These are phyloP conservation scores for Nicotiana rustica DNA, from an alignment of 305 asterid genomes.

Conservation along the genomic window DNA sequence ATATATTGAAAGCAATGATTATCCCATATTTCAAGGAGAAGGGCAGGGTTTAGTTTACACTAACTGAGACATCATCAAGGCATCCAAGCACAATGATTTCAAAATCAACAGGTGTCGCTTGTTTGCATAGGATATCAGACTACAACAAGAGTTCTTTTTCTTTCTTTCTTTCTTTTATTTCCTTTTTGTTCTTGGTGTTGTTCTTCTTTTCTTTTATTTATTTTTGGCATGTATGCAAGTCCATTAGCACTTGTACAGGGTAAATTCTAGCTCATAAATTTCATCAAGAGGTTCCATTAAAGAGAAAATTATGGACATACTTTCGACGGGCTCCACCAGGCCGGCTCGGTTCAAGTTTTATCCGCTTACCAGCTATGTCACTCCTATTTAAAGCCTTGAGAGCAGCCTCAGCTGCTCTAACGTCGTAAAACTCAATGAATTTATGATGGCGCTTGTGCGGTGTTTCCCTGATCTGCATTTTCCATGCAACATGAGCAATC, in stretches of 20 bases:
- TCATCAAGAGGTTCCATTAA: constrained; percentile 5
- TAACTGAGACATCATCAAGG: not conserved
- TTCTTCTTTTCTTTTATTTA: not conserved
- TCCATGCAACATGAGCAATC: constrained; percentile 28
- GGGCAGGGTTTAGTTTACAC: not conserved
- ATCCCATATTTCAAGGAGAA: not conserved
- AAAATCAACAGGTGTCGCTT: not conserved
- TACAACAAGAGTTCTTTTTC: not conserved
- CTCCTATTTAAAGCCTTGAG: constrained; percentile 91
- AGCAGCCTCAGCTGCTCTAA: constrained; percentile 97
- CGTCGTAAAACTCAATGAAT: constrained; percentile 94
- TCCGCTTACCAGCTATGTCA: constrained; percentile 96
- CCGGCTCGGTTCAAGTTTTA: constrained; percentile 97
- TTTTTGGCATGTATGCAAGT: not conserved
- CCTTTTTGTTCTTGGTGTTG: not conserved
- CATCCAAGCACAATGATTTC: constrained; percentile 4
- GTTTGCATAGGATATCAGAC: not conserved
- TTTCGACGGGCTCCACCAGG: constrained; percentile 98
- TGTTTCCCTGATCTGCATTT: constrained; percentile 90
- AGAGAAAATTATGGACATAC: constrained; percentile 46
- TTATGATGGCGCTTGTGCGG: constrained; percentile 96
- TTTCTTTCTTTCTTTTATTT: not conserved
- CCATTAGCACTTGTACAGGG: constrained; percentile 14
- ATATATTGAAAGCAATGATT: not conserved
- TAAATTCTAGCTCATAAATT: not conserved